A percentile compares a stretch with the other conserved stretches of the same genome.
phyloP scores from a whole-genome alignment of 306 rosid species.

The Geum urbanum region DNA sequence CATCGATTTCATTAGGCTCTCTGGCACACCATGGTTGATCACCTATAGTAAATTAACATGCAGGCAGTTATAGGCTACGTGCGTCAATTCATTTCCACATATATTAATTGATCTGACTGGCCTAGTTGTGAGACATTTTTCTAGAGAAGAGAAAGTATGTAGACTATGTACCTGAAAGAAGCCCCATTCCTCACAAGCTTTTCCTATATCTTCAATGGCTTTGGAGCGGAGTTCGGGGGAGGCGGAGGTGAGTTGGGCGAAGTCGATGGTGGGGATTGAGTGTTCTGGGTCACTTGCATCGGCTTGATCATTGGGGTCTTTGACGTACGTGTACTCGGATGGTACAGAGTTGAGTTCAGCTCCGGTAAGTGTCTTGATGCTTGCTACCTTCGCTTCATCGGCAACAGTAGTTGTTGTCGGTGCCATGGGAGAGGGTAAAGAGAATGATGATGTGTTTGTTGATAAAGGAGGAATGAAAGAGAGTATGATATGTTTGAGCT shows the following conservation, averaged over 20 bases:
- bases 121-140: no score
- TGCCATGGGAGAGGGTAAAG: background rate
- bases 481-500: background rate
- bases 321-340: slow-evolving; percentile 30
- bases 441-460: background rate
- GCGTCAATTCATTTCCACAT: background rate
- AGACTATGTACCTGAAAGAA: no score
- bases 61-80: background rate
- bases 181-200: slow-evolving; percentile 42
- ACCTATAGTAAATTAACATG: slow-evolving; percentile 30
- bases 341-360: slow-evolving; percentile 28
- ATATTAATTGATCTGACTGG: background rate
- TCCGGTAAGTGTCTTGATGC: slow-evolving; percentile 36
- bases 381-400: slow-evolving; percentile 15
- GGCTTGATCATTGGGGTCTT: slow-evolving; percentile 18
- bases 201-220: slow-evolving; percentile 24
- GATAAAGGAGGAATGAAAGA: background rate
- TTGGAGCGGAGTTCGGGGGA: slow-evolving; percentile 22
- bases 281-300: slow-evolving; percentile 33
- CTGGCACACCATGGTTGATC: slow-evolving; percentile 43
- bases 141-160: no score
- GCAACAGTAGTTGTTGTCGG: background rate
- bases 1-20: slow-evolving; percentile 34
- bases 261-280: slow-evolving; percentile 32
- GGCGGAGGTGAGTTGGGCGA: slow-evolving; percentile 26